Evolutionary conservation across 2,329 filamentous ascomycete species (phyloP).

Genomic region (Paracoccidioides lutzii): DNA sequence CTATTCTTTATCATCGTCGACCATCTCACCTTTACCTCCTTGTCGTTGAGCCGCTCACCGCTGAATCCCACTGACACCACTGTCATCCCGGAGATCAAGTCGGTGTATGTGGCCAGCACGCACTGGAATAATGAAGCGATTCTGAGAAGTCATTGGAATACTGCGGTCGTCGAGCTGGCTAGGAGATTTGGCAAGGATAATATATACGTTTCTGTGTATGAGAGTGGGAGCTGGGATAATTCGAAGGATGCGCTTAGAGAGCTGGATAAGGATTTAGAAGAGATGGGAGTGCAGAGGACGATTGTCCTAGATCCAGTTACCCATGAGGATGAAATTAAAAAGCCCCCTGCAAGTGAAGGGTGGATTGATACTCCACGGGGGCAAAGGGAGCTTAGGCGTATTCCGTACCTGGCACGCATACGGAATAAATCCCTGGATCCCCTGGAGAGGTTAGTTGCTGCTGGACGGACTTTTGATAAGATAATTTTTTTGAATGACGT

Average conservation of each 20-base stretch:
- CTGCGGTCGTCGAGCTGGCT: conserved; percentile 45
- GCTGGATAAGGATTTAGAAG: conserved; percentile 43
- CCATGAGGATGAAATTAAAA: conserved; percentile 44
- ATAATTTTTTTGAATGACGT: conserved; percentile 46
- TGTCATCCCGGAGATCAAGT: not conserved
- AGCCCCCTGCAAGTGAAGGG: conserved; percentile 36
- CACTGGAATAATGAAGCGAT: conserved; percentile 55
- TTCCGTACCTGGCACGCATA: conserved; percentile 53
- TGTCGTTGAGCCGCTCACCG: not conserved
- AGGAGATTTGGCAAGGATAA: conserved; percentile 48
- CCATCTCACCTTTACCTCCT: not conserved
- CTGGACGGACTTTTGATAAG: conserved; percentile 44
- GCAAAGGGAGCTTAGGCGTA: conserved; percentile 47
- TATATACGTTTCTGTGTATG: conserved; percentile 54
- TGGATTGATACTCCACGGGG: conserved; percentile 51
- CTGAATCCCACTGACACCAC: not conserved
- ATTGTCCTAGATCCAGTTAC: conserved; percentile 48
- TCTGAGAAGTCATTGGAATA: conserved; percentile 50
- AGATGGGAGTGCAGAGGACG: conserved; percentile 40
- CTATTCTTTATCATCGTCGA: not conserved
- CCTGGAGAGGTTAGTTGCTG: conserved; percentile 37
- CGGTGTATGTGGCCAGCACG: conserved; percentile 53
- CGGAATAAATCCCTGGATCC: conserved; percentile 53
- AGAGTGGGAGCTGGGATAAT: conserved; percentile 57
- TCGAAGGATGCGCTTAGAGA: conserved; percentile 49